Conservation (phyloP, 352 stramenopile genomes). For the Peronospora destructor region DNA sequence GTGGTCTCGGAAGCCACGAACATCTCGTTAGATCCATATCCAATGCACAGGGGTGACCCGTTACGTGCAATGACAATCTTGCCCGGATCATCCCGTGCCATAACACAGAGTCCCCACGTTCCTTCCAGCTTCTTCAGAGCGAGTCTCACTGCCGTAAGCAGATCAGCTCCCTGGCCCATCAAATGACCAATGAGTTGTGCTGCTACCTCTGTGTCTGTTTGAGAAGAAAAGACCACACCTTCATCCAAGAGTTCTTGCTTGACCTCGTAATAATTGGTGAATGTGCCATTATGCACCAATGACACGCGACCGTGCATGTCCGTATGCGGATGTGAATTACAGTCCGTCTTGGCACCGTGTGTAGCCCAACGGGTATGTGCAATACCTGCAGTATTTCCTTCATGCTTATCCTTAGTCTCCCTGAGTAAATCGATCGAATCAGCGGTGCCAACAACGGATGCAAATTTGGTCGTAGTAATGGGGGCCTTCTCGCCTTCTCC, state of each 20-base stretch:
- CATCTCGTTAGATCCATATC: slow-evolving; percentile 89
- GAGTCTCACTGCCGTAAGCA: slow-evolving; percentile 86
- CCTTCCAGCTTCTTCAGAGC: slow-evolving; percentile 90
- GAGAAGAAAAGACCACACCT: slow-evolving; percentile 90
- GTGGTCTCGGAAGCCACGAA: slow-evolving; percentile 96
- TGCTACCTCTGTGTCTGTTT: slow-evolving; percentile 99
- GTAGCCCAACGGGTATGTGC: slow-evolving; percentile 99
- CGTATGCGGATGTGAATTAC: slow-evolving; percentile 97
- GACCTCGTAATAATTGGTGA: slow-evolving; percentile 95
- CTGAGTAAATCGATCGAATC: slow-evolving; percentile 90
- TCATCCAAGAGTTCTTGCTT: slow-evolving; percentile 81
- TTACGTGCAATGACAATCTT: slow-evolving; percentile 97
- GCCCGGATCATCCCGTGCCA: slow-evolving; percentile 87
- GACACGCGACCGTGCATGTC: slow-evolving; percentile 91
- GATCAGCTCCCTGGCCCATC: slow-evolving; percentile 77
- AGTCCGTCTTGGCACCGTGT: slow-evolving; percentile 96
- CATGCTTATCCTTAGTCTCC: slow-evolving; percentile 64
- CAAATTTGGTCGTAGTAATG: slow-evolving; percentile 93
- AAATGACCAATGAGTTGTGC: slow-evolving; percentile 93
- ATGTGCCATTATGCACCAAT: slow-evolving; percentile 98
- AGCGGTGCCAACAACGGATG: slow-evolving; percentile 83
- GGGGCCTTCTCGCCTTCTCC: slow-evolving; percentile 30
- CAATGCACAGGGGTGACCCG: slow-evolving; percentile 90
- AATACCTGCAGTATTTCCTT: slow-evolving; percentile 91
- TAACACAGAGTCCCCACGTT: slow-evolving; percentile 94